phyloP scores from a whole-genome alignment of 2,329 filamentous ascomycete species.

The Lachnellula arida region DNA sequence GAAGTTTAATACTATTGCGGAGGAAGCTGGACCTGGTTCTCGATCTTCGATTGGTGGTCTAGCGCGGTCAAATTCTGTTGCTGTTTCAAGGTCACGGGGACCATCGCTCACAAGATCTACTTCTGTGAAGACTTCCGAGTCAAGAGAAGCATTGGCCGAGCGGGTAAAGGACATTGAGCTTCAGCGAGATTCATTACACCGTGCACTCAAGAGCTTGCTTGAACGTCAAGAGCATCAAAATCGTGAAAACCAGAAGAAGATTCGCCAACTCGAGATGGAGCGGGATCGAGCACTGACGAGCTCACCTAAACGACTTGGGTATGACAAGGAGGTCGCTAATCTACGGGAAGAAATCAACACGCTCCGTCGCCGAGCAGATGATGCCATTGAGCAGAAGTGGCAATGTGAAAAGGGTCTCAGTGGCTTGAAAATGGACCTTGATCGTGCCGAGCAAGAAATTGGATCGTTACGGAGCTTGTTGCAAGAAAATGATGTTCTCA shows the following conservation, averaged over 20 bases:
- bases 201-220: conserved; percentile 77
- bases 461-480: conserved; percentile 73
- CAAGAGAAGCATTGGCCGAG: conserved; percentile 67
- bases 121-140: conserved; percentile 42
- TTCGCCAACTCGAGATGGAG: conserved; percentile 71
- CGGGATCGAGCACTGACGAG: conserved; percentile 66
- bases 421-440: conserved; percentile 92
- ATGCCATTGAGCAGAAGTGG: conserved; percentile 93
- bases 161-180: conserved; percentile 88
- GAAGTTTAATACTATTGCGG: conserved; percentile 56
- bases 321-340: conserved; percentile 75
- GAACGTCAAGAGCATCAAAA: conserved; percentile 82
- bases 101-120: conserved; percentile 53
- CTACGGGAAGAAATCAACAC: conserved; percentile 81
- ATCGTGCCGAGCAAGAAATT: conserved; percentile 92
- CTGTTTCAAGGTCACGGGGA: conserved; percentile 34
- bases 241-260: conserved; percentile 76
- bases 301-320: conserved; percentile 70
- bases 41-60: conserved; percentile 40
- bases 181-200: conserved; percentile 88
- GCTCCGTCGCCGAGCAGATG: conserved; percentile 81
- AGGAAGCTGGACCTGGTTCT: conserved; percentile 42
- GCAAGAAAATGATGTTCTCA: conserved; percentile 75
- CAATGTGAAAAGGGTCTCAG: conserved; percentile 86
- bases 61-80: conserved; percentile 63